Evolutionary conservation across 139 green algal species (phyloP).

Genomic region (Raphidocelis subcapitata): DNA sequence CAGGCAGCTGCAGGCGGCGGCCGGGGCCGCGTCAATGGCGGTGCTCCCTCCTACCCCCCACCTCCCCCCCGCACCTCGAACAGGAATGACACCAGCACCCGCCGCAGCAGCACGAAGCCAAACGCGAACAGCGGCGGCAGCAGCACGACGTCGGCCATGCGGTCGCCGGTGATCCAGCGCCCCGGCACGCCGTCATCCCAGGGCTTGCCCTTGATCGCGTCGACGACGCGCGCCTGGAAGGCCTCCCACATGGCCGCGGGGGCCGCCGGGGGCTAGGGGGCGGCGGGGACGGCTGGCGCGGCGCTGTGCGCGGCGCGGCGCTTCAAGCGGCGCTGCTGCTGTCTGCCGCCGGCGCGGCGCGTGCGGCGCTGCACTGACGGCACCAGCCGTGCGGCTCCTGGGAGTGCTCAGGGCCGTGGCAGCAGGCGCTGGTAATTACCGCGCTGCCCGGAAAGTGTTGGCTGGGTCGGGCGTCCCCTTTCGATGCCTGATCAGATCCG

Average conservation of each 20-base stretch:
- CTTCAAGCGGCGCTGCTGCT: no score
- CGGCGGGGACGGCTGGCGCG: no score
- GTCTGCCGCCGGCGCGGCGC: no score
- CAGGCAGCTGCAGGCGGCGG: background rate
- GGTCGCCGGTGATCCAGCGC: slow-evolving; percentile 22
- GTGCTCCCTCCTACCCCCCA: background rate
- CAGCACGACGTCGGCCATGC: slow-evolving; percentile 13
- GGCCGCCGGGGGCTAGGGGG: no score
- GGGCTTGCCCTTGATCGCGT: background rate
- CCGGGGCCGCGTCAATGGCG: background rate
- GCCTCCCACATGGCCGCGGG: background rate
- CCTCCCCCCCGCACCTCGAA: slow-evolving; percentile 29
- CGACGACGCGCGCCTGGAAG: background rate
- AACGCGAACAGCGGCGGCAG: slow-evolving; percentile 43
- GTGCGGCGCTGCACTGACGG: no score
- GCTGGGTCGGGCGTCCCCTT: no score
- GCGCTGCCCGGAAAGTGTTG: no score
- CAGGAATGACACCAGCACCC: slow-evolving; percentile 9
- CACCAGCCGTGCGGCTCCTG: no score
- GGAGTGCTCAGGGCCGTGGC: no score
- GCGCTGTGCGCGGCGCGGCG: no score
- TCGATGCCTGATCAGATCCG: no score
- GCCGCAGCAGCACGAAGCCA: slow-evolving; percentile 25
- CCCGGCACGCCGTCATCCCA: slow-evolving; percentile 17
- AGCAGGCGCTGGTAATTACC: no score